Evolutionary conservation across 192 early-diverging fungal genomes (phyloP).

Genomic region (Linnemannia schmuckeri): DNA sequence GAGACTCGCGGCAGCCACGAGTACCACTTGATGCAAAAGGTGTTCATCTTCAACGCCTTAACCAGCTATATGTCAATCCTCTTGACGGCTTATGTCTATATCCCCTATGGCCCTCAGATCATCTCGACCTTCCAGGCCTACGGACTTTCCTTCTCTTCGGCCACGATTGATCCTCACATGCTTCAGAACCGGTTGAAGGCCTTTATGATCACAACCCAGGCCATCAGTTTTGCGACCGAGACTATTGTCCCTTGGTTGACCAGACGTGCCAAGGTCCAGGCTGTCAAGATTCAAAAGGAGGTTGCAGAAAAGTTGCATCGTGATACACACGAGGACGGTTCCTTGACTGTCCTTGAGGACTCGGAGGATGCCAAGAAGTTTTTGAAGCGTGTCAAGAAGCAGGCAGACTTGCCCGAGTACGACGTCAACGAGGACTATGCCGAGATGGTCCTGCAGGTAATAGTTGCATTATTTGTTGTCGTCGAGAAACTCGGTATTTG

Average conservation of each 20-base stretch:
- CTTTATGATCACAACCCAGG: constrained; percentile 88
- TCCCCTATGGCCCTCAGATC: constrained; percentile 83
- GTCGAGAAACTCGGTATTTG: too few species aligned
- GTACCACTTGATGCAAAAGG: constrained; percentile 81
- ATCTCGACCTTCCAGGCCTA: constrained; percentile 63
- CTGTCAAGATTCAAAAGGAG: constrained; percentile 53
- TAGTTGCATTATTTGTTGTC: neutral
- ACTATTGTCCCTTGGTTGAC: constrained; percentile 79
- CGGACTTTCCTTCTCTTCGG: constrained; percentile 53
- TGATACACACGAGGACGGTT: constrained; percentile 1
- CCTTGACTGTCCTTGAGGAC: constrained; percentile 12
- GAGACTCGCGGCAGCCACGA: constrained; percentile 78
- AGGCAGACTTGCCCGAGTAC: constrained; percentile 79
- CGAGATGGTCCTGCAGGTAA: constrained; percentile 92
- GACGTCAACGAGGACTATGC: constrained; percentile 90
- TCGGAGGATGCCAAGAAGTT: constrained; percentile 58
- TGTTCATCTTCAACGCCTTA: constrained; percentile 90
- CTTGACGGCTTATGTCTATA: constrained; percentile 89
- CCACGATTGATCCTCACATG: constrained; percentile 66
- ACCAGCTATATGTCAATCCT: constrained; percentile 87
- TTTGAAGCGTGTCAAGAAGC: constrained; percentile 67
- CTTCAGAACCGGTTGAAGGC: constrained; percentile 75
- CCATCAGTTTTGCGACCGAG: constrained; percentile 81
- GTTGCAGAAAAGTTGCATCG: constrained; percentile 47
- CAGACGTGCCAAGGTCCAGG: constrained; percentile 54